Evolutionary conservation across 441 rosid genomes (phyloP).

Genomic region (Euphorbia schlechtendalii): DNA sequence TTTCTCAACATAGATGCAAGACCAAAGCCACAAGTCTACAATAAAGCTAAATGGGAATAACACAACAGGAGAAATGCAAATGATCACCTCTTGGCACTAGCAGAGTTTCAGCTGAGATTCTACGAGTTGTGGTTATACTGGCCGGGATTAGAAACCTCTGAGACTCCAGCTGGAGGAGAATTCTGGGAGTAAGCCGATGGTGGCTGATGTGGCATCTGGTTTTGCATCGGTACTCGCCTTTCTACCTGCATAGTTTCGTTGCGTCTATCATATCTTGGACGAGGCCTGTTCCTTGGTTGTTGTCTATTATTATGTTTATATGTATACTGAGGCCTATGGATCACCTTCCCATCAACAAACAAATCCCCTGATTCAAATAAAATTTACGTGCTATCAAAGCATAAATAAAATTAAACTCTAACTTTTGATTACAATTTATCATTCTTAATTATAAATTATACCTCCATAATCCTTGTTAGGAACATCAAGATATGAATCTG

Average conservation of each 20-base stretch:
- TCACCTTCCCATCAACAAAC: slow-evolving; percentile 79
- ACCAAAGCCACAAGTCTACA: slow-evolving; percentile 5
- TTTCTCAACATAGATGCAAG: neutral
- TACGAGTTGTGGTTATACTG: slow-evolving; percentile 10
- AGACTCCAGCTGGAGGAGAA: slow-evolving; percentile 22
- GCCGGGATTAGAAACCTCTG: slow-evolving; percentile 16
- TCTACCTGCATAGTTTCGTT: slow-evolving; percentile 69
- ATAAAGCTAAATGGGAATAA: neutral
- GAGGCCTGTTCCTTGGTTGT: slow-evolving; percentile 45
- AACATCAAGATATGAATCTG: slow-evolving; percentile 92
- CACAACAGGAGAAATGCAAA: neutral
- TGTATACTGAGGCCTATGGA: slow-evolving; percentile 73
- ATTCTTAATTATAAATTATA: slow-evolving; percentile 17
- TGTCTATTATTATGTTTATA: slow-evolving; percentile 41
- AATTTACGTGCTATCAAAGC: neutral
- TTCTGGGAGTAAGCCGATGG: slow-evolving; percentile 18
- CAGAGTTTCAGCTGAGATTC: neutral
- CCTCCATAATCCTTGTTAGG: slow-evolving; percentile 98
- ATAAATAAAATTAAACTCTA: neutral
- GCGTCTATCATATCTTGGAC: slow-evolving; percentile 66
- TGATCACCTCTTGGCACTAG: neutral
- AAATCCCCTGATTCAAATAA: slow-evolving; percentile 56
- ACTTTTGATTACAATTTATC: neutral
- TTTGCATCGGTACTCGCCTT: slow-evolving; percentile 46
- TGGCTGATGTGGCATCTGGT: slow-evolving; percentile 23